Base-by-base conservation (phyloP, 345 rosid genomes). In the Eucalyptus regnans region DNA sequence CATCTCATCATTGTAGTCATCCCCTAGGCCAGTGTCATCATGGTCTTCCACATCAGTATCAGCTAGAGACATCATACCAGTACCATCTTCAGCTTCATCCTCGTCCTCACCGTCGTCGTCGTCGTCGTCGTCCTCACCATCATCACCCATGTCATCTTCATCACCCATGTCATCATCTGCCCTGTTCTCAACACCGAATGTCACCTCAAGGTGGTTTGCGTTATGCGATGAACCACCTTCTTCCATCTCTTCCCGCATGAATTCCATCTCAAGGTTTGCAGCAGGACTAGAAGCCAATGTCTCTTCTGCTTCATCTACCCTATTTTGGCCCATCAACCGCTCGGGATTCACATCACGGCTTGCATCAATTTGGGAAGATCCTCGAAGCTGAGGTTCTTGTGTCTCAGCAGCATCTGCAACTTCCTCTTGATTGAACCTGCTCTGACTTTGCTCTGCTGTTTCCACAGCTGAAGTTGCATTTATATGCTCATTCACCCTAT, bases 141-240 rank as follows among this genome's bases (percentile, higher is more conserved):
- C 99, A 90, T 97, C 99, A 80, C 94, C 99, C 97, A 96, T 96
- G 90, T 95, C 99, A 93, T 97, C 99, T 86, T 93, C 99, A 93
- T 97, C 99, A 81, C 94, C 96, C 94, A 93, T 95, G 85, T 94
- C 98, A 94, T 95, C 96, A 81, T 95, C 98, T 50, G 93, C 95
- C 92, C 99, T 96, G 88, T 93, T 96, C 91, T 95, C 99, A 81
- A 95, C 96, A 76, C 86, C 94, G 83, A 96, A 96, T 89, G 96
- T 94, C 96, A 97, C 95, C 92, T 95, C 98, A 86, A 96, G 95
- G 90, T 95, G 99, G 87, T 93, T 97, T 50, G 90, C 88, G 87
- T 91, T 92, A 88, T 90, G 96, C 46, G 94, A 68, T 27, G 91
- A 94, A 86, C 95, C 95, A 86, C 96, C 96, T 90, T 92, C 97